A percentile compares a stretch with the other conserved stretches of the same genome.
Conservation (phyloP, 257 asterid genomes). For the Lithospermum erythrorhizon region DNA sequence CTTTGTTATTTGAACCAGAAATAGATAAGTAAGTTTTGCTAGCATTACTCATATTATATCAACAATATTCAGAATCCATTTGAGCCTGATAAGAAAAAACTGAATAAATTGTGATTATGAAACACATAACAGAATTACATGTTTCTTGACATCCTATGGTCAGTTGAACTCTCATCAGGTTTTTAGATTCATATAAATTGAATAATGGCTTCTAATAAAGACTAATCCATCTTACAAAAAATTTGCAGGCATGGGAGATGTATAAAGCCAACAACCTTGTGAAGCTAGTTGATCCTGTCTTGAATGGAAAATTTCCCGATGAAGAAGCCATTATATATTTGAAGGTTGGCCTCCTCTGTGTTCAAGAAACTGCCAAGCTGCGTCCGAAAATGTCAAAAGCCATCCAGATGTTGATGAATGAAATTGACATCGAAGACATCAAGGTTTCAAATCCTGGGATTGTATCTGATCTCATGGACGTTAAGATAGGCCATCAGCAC, state of each 20-base stretch:
- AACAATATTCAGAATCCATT: too few relatives aligned
- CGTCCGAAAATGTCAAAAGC: conserved; percentile 62
- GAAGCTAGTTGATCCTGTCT: conserved; percentile 40
- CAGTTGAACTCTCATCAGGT: not conserved
- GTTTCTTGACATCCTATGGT: too few relatives aligned
- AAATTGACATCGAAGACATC: conserved; percentile 20
- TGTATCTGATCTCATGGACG: conserved; percentile 52
- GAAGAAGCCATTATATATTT: conserved; percentile 47
- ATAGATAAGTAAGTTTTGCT: too few relatives aligned
- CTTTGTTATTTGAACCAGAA: too few relatives aligned
- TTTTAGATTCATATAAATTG: too few relatives aligned
- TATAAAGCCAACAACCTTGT: conserved; percentile 28
- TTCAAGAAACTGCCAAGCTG: conserved; percentile 48
- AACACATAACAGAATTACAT: too few relatives aligned
- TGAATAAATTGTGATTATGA: too few relatives aligned
- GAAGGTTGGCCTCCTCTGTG: conserved; percentile 67
- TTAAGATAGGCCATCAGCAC: conserved; percentile 32
- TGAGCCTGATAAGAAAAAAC: too few relatives aligned
- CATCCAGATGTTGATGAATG: conserved; percentile 46
- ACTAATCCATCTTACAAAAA: not conserved
- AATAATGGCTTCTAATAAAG: too few relatives aligned
- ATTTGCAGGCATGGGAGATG: conserved; percentile 60
- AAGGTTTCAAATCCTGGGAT: conserved; percentile 49
- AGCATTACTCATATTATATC: too few relatives aligned
- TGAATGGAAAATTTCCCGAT: conserved; percentile 30